Evolutionary conservation across 2,329 filamentous ascomycete genomes (phyloP).

Genomic region (Neofusicoccum sp.): DNA sequence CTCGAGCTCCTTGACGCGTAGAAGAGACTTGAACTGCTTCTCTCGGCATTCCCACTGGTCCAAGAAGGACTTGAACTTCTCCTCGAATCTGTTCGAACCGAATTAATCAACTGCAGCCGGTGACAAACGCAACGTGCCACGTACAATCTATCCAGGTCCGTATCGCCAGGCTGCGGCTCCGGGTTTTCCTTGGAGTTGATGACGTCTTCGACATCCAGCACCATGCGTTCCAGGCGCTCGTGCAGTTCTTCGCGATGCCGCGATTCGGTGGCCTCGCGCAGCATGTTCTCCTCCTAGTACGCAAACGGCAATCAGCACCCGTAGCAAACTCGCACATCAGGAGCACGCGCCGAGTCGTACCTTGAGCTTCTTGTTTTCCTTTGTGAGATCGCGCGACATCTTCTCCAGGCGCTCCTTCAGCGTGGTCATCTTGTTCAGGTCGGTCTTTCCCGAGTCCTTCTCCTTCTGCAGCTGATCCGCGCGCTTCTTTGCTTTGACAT

Average conservation of each 20-base stretch:
- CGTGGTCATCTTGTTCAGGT: conserved; percentile 83
- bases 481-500: conserved; percentile 92
- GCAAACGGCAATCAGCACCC: conserved; percentile 20
- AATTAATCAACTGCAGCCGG: conserved; percentile 25
- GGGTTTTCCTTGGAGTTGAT: conserved; percentile 78
- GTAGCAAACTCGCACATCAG: background rate
- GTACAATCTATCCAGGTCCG: conserved; percentile 87
- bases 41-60: conserved; percentile 97
- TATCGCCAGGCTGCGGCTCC: conserved; percentile 70
- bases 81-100: conserved; percentile 45
- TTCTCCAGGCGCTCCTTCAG: conserved; percentile 98
- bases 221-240: conserved; percentile 74
- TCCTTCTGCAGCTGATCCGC: conserved; percentile 95
- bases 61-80: conserved; percentile 91
- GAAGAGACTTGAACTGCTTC: conserved; percentile 85
- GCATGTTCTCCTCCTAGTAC: conserved; percentile 75
- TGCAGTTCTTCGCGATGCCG: conserved; percentile 80
- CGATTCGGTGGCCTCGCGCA: conserved; percentile 82
- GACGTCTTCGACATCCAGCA: conserved; percentile 82
- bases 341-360: conserved; percentile 49
- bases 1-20: conserved; percentile 93
- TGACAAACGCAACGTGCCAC: conserved; percentile 32
- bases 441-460: conserved; percentile 83
- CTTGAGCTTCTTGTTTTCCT: conserved; percentile 98
- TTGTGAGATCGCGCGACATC: conserved; percentile 86